phyloP scores from a whole-genome alignment of 164 flowering plant species.

The Umbilicus rupestris region DNA sequence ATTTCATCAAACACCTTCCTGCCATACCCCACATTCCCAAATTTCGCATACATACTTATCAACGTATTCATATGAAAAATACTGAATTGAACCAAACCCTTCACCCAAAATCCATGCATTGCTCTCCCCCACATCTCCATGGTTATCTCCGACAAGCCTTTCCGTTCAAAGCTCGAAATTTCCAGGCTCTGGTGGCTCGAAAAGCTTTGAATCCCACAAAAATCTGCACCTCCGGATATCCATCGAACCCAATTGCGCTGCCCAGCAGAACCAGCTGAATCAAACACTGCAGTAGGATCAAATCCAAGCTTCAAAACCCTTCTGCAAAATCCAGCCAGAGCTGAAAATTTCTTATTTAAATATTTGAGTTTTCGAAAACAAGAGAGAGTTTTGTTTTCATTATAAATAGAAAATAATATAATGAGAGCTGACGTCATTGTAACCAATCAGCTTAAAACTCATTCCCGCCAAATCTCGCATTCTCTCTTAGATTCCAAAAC shows the following conservation, averaged over 20 bases:
- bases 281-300: background rate
- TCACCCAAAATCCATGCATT: constrained; percentile 46
- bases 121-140: constrained; percentile 35
- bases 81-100: constrained; percentile 24
- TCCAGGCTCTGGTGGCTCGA: constrained; percentile 36
- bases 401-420: no score
- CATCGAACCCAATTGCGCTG: background rate
- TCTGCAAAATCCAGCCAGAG: constrained; percentile 9
- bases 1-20: constrained; percentile 50
- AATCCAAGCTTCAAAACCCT: background rate
- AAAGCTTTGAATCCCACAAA: constrained; percentile 10
- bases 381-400: background rate
- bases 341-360: background rate
- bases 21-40: constrained; percentile 32
- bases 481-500: background rate
- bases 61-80: constrained; percentile 49
- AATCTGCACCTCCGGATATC: background rate
- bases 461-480: background rate
- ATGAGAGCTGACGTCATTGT: no score
- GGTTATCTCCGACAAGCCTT: constrained; percentile 64
- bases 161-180: constrained; percentile 39
- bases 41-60: constrained; percentile 49
- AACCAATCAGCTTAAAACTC: no score
- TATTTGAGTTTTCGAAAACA: background rate
- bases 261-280: background rate